Evolutionary conservation across 352 stramenopile genomes (phyloP).

Genomic region (Phytopythium boreale): DNA sequence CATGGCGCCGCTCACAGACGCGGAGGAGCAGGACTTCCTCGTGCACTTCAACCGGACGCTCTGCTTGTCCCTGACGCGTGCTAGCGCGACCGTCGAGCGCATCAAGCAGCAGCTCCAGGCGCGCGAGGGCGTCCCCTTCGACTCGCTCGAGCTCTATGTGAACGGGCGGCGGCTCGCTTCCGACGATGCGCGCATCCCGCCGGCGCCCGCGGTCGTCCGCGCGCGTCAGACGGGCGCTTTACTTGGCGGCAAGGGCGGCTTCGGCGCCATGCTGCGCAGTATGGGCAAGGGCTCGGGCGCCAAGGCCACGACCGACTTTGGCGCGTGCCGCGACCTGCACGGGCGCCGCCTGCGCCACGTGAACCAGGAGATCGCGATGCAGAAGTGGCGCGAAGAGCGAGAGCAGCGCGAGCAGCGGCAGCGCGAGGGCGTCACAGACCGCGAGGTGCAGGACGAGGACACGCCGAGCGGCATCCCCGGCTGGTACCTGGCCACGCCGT

Average conservation of each 20-base stretch:
- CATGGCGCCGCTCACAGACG: conserved; percentile 19
- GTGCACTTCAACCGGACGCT: conserved; percentile 80
- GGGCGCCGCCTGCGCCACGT: conserved; percentile 79
- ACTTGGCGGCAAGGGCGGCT: conserved; percentile 78
- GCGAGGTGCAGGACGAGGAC: conserved; percentile 74
- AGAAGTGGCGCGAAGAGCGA: conserved; percentile 72
- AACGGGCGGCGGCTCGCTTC: conserved; percentile 39
- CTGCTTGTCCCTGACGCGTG: conserved; percentile 55
- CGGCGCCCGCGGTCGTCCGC: conserved; percentile 55
- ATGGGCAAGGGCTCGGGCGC: conserved; percentile 68
- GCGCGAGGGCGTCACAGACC: conserved; percentile 48
- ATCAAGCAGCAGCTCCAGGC: conserved; percentile 43
- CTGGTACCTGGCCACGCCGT: conserved; percentile 80
- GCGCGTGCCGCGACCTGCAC: conserved; percentile 76
- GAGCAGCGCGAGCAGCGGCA: conserved; percentile 42
- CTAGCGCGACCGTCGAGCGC: conserved; percentile 28
- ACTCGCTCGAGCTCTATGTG: conserved; percentile 58
- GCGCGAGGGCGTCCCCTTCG: conserved; percentile 37
- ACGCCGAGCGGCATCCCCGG: conserved; percentile 81
- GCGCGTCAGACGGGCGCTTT: conserved; percentile 60
- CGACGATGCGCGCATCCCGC: conserved; percentile 38
- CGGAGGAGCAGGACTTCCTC: conserved; percentile 60
- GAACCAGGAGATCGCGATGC: conserved; percentile 84
- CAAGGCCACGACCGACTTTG: conserved; percentile 76
- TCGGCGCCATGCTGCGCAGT: conserved; percentile 82